Conservation (phyloP, 2,329 filamentous ascomycete species). For the Cyanodermella asteris region DNA sequence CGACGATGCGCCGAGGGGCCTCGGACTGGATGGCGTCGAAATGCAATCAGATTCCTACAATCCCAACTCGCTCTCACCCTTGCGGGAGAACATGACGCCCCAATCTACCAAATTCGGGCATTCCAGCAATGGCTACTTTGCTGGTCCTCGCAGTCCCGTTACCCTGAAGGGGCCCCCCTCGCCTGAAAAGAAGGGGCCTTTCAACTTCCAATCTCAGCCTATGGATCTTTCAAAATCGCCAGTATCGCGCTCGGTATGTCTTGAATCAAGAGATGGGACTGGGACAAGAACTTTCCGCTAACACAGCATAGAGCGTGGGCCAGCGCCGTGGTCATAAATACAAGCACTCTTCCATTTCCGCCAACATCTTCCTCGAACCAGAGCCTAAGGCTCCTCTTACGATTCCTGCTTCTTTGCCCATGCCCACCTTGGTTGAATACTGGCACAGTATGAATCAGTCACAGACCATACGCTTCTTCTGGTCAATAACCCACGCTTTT, state of each 20-base stretch:
- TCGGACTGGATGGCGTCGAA: slow-evolving; percentile 10
- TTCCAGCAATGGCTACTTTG: slow-evolving; percentile 8
- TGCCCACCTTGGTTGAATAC: slow-evolving; percentile 74
- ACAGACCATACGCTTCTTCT: slow-evolving; percentile 62
- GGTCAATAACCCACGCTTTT: slow-evolving; percentile 73
- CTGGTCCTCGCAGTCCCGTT: slow-evolving; percentile 13
- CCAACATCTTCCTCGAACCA: slow-evolving; percentile 92
- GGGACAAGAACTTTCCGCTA: slow-evolving; percentile 4
- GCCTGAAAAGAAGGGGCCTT: slow-evolving; percentile 32
- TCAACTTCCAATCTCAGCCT: slow-evolving; percentile 93
- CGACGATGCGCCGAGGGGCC: slow-evolving; percentile 13
- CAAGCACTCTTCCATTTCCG: slow-evolving; percentile 88
- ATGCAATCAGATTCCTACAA: slow-evolving; percentile 20
- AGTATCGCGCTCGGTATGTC: slow-evolving; percentile 47
- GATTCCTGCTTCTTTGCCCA: slow-evolving; percentile 73
- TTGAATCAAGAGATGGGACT: neutral
- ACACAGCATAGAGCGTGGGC: slow-evolving; percentile 47
- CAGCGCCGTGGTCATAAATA: slow-evolving; percentile 91
- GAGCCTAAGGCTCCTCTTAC: slow-evolving; percentile 66
- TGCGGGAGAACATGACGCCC: slow-evolving; percentile 16
- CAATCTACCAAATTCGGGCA: slow-evolving; percentile 15
- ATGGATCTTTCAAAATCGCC: slow-evolving; percentile 53
- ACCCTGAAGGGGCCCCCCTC: slow-evolving; percentile 16
- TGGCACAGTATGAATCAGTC: slow-evolving; percentile 76
- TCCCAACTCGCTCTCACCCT: slow-evolving; percentile 25